These are phyloP conservation scores for Dendrobium nobile DNA, from an alignment of 106 monocot species.

Conservation along the genomic window DNA sequence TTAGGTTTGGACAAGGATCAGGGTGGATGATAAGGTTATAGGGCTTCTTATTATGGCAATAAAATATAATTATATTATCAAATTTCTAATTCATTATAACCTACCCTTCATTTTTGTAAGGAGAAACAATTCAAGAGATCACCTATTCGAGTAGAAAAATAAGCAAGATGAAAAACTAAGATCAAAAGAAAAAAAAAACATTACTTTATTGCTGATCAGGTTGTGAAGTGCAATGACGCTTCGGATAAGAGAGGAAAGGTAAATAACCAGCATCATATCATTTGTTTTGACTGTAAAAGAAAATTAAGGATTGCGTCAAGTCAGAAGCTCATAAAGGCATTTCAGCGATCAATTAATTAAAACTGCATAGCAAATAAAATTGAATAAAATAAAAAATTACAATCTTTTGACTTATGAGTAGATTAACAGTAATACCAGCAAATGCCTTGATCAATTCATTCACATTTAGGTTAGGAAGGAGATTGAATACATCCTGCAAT, in stretches of 20 bases:
- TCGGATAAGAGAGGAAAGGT: slow-evolving; percentile 93
- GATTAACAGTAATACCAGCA: slow-evolving; percentile 37
- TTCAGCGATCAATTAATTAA: background rate
- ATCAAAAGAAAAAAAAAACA: background rate
- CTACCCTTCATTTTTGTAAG: background rate
- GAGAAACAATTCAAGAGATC: background rate
- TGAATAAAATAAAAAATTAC: background rate
- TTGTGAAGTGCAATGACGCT: slow-evolving; percentile 98
- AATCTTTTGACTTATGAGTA: background rate
- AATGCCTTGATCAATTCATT: slow-evolving; percentile 93
- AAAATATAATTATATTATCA: background rate
- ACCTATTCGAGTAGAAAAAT: background rate
- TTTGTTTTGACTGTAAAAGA: slow-evolving; percentile 90
- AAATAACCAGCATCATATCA: slow-evolving; percentile 99
- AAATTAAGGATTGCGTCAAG: background rate
- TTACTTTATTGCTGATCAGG: slow-evolving; percentile 95
- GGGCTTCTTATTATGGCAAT: background rate
- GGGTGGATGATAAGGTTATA: background rate
- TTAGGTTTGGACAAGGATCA: background rate
- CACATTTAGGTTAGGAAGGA: slow-evolving; percentile 97
- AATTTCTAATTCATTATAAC: background rate
- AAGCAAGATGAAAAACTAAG: background rate
- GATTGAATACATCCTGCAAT: slow-evolving; percentile 89
- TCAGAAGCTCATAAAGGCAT: background rate
- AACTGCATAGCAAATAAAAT: background rate